These are phyloP conservation scores for Pascua guehoae DNA, from an alignment of 1,284 basidiomycete species.

Conservation along the genomic window DNA sequence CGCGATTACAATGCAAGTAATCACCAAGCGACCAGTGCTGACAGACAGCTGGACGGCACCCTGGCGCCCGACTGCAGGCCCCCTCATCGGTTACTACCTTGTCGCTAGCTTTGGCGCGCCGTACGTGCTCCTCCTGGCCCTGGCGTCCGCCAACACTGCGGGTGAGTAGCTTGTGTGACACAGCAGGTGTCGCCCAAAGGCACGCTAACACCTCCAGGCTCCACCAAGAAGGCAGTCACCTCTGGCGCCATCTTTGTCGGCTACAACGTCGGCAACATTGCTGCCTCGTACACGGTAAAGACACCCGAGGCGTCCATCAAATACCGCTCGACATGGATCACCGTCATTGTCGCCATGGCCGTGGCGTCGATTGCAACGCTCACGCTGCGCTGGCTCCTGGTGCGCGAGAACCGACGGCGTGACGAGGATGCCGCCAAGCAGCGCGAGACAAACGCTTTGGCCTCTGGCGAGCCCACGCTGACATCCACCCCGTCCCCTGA, in stretches of 20 bases:
- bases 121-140: conserved; percentile 51
- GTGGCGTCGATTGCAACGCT: conserved; percentile 35
- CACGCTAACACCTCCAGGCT: conserved; percentile 19
- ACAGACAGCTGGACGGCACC: conserved; percentile 50
- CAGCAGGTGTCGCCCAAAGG: not conserved
- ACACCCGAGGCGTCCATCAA: conserved; percentile 41
- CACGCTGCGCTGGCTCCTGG: conserved; percentile 38
- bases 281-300: conserved; percentile 46
- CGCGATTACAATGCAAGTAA: conserved; percentile 34
- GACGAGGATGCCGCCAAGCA: conserved; percentile 13
- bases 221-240: conserved; percentile 53
- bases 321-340: conserved; percentile 53
- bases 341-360: conserved; percentile 48
- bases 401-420: conserved; percentile 42
- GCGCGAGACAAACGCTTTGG: conserved; percentile 1
- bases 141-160: conserved; percentile 51
- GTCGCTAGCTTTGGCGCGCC: conserved; percentile 52
- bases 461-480: not conserved
- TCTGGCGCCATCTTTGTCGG: conserved; percentile 50
- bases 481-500: not conserved
- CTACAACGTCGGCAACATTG: conserved; percentile 49
- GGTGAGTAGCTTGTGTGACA: conserved; percentile 18
- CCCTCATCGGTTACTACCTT: conserved; percentile 54
- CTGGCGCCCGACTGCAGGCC: conserved; percentile 50
- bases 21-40: not conserved